These are phyloP conservation scores for Saccharomyces hybrid DNA, from an alignment of 1,139 yeast genomes.

Conservation along the genomic window DNA sequence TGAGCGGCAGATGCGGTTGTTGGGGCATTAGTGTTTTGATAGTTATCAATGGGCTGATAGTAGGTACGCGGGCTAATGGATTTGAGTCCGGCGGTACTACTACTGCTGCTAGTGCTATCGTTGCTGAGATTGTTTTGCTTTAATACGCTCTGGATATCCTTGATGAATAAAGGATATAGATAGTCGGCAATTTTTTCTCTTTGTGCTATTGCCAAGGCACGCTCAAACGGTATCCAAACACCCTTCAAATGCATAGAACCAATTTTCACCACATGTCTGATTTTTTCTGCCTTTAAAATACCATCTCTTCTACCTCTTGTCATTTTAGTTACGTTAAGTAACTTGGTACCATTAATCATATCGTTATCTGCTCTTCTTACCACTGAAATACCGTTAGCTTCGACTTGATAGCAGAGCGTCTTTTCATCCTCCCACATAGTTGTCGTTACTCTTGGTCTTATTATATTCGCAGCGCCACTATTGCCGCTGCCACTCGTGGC, in stretches of 20 bases:
- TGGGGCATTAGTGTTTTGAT: background rate
- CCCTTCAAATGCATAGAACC: slow-evolving; percentile 97
- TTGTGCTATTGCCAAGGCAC: slow-evolving; percentile 87
- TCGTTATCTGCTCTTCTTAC: slow-evolving; percentile 86
- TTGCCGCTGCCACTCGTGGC: background rate
- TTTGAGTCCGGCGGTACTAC: background rate
- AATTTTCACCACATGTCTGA: slow-evolving; percentile 83
- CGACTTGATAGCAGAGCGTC: slow-evolving; percentile 88
- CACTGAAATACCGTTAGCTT: slow-evolving; percentile 80
- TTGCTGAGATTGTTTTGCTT: slow-evolving; percentile 31
- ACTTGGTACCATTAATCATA: slow-evolving; percentile 89
- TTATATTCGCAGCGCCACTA: background rate
- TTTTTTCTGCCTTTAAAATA: slow-evolving; percentile 76
- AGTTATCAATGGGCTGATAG: background rate
- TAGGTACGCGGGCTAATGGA: background rate
- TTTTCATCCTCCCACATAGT: slow-evolving; percentile 96
- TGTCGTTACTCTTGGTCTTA: slow-evolving; percentile 38
- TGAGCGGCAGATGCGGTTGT: background rate
- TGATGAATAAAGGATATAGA: slow-evolving; percentile 79
- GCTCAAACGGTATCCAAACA: slow-evolving; percentile 92
- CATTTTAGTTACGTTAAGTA: slow-evolving; percentile 88
- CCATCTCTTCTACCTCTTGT: slow-evolving; percentile 93
- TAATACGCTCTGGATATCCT: slow-evolving; percentile 69
- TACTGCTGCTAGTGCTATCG: background rate
- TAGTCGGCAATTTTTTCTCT: slow-evolving; percentile 79